These are phyloP conservation scores for Waltergamsia citrina DNA, from an alignment of 2,329 filamentous ascomycete species.

Conservation along the genomic window DNA sequence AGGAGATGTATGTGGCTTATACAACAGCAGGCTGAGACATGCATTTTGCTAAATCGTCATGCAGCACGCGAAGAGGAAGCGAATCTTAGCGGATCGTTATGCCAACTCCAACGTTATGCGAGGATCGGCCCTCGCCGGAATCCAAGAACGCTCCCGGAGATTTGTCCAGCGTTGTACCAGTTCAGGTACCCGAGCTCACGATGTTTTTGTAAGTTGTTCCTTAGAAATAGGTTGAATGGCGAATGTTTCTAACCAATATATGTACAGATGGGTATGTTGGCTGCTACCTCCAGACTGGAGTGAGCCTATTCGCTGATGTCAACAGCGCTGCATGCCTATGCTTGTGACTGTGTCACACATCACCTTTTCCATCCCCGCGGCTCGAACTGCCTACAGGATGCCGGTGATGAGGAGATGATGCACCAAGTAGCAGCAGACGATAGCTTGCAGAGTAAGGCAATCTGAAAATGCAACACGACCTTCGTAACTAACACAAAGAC, in stretches of 20 bases:
- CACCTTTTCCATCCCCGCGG: constrained; percentile 61
- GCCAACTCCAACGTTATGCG: constrained; percentile 59
- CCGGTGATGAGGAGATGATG: constrained; percentile 56
- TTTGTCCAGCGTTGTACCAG: constrained; percentile 45
- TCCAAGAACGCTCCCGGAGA: constrained; percentile 43
- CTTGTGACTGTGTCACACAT: constrained; percentile 59
- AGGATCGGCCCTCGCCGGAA: constrained; percentile 41
- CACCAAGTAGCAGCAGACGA: constrained; percentile 58
- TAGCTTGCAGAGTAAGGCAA: constrained; percentile 50
- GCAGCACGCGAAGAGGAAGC: constrained; percentile 53
- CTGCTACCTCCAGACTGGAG: not conserved
- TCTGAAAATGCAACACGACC: not conserved
- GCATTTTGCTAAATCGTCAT: not conserved
- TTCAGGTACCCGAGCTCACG: constrained; percentile 34
- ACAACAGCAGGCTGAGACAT: not conserved
- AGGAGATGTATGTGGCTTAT: constrained; percentile 29
- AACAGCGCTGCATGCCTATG: constrained; percentile 50
- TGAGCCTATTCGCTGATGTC: constrained; percentile 8
- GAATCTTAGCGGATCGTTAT: constrained; percentile 56
- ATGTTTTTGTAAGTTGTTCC: constrained; percentile 48
- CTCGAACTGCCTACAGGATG: constrained; percentile 45
- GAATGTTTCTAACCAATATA: not conserved
- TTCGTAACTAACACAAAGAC: not conserved
- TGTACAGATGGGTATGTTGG: not conserved
- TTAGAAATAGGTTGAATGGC: not conserved